These are phyloP conservation scores for Porcisia deanei DNA, from an alignment of 208 protist species.

Conservation along the genomic window DNA sequence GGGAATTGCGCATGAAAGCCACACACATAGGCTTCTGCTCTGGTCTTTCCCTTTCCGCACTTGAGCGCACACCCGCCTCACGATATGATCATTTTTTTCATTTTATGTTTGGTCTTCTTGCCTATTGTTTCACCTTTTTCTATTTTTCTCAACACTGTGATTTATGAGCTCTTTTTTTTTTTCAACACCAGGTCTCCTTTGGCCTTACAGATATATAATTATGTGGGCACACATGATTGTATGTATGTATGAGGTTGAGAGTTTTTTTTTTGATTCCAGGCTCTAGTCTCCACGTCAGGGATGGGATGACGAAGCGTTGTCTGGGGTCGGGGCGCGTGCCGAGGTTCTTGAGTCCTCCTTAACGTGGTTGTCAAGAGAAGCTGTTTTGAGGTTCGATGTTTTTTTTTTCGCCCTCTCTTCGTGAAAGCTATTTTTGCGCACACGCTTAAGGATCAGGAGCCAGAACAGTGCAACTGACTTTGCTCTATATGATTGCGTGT, in stretches of 20 bases:
- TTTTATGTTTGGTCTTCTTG: not conserved
- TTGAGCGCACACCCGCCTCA: not conserved
- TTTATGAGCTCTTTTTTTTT: not conserved
- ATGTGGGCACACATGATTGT: not conserved
- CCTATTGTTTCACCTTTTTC: not conserved
- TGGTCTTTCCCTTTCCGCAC: not conserved
- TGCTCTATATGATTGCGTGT: no score
- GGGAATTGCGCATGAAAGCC: no score
- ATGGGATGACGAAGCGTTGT: not conserved
- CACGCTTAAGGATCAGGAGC: no score
- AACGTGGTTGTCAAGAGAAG: no score
- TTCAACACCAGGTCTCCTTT: not conserved
- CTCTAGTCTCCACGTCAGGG: not conserved
- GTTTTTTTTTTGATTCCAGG: not conserved
- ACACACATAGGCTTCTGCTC: not conserved
- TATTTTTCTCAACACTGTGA: not conserved
- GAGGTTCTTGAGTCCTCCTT: not conserved
- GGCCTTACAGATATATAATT: not conserved
- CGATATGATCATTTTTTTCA: not conserved
- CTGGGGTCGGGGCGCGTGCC: not conserved
- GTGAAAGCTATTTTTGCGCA: no score
- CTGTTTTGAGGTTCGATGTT: no score
- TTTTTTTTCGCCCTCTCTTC: no score
- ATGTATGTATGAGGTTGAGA: not conserved
- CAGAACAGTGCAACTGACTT: no score